Evolutionary conservation across 1,284 basidiomycete species (phyloP).

Genomic region (Polyporus tsugae): DNA sequence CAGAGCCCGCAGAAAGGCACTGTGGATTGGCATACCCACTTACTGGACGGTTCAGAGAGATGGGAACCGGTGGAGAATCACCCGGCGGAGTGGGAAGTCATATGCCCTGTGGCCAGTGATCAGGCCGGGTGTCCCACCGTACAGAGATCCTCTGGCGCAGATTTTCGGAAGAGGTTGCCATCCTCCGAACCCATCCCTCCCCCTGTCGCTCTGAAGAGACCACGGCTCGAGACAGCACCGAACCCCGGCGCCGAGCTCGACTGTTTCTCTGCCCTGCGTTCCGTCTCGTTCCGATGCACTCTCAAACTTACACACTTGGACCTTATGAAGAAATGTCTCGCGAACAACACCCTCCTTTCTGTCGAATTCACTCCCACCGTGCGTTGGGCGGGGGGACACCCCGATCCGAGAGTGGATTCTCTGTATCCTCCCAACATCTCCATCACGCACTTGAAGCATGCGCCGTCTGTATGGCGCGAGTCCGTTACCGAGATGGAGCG

Average conservation of each 20-base stretch:
- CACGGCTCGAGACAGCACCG: neutral
- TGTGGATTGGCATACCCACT: neutral
- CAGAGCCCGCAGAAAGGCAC: neutral
- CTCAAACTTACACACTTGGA: constrained; percentile 14
- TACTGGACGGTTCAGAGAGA: neutral
- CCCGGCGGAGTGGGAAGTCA: neutral
- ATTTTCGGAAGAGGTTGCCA: neutral
- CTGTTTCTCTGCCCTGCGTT: constrained; percentile 13
- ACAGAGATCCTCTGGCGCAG: neutral
- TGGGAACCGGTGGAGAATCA: neutral
- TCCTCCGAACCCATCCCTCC: neutral
- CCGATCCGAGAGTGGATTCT: constrained; percentile 20
- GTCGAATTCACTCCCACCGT: constrained; percentile 10
- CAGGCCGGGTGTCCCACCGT: neutral
- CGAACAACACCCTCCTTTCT: neutral
- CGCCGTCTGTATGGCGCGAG: constrained; percentile 15
- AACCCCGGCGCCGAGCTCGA: constrained; percentile 10
- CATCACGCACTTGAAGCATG: constrained; percentile 12
- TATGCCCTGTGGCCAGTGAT: neutral
- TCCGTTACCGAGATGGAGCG: constrained; percentile 6
- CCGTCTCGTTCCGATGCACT: constrained; percentile 14
- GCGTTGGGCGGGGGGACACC: constrained; percentile 12
- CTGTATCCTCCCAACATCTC: constrained; percentile 15
- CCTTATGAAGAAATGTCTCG: constrained; percentile 18
- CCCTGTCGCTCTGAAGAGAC: neutral